phyloP scores from a whole-genome alignment of 176 grass and related monocot species.

The Olyra latifolia region DNA sequence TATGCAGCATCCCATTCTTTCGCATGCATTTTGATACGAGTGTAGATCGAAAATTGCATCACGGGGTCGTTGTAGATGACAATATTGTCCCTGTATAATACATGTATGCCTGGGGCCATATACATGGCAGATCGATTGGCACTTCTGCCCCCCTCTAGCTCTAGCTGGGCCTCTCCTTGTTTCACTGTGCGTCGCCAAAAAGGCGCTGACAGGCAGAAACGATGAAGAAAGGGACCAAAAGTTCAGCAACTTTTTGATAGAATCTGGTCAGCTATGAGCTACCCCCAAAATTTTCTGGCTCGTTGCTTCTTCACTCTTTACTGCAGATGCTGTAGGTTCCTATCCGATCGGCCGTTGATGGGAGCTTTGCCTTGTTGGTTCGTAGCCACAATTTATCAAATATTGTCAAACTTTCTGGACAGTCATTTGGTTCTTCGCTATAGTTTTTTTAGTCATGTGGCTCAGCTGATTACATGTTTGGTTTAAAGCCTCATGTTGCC shows the following conservation, averaged over 20 bases:
- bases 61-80: not conserved
- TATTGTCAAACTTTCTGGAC: too few species aligned
- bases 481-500: too few species aligned
- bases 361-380: too few species aligned
- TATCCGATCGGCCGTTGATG: not conserved
- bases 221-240: constrained; percentile 1
- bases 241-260: constrained; percentile 9
- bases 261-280: not conserved
- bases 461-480: too few species aligned
- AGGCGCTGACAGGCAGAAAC: not conserved
- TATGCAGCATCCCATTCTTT: not conserved
- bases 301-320: not conserved
- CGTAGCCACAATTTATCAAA: too few species aligned
- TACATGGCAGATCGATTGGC: not conserved
- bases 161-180: not conserved
- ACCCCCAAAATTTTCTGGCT: not conserved
- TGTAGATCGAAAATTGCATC: not conserved
- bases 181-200: not conserved
- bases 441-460: too few species aligned
- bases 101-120: not conserved
- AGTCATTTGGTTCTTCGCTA: too few species aligned
- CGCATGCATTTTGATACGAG: not conserved
- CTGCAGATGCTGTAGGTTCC: not conserved
- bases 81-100: not conserved
- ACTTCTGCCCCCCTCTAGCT: not conserved